phyloP scores from a whole-genome alignment of 208 protist genomes.

The Crithidia expoeki region DNA sequence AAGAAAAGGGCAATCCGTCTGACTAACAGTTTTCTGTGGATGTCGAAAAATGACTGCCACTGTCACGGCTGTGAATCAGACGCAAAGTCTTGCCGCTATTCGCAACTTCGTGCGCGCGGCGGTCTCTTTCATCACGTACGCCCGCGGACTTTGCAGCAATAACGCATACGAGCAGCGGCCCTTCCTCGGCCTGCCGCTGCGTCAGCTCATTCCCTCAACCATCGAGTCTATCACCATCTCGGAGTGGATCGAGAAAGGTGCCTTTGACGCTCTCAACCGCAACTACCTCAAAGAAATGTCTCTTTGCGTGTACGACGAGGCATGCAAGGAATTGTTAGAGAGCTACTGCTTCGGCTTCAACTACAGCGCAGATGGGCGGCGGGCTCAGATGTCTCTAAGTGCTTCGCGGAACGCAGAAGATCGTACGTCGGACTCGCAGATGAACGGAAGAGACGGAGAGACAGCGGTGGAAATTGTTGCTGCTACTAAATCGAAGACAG shows the following conservation, averaged over 20 bases:
- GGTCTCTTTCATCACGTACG: constrained; percentile 79
- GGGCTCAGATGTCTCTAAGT: constrained; percentile 51
- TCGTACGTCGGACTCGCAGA: background rate
- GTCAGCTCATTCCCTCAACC: constrained; percentile 63
- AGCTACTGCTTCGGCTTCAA: constrained; percentile 80
- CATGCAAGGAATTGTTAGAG: constrained; percentile 65
- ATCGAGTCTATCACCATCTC: constrained; percentile 63
- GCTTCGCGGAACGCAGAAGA: constrained; percentile 36
- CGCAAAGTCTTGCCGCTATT: constrained; percentile 81
- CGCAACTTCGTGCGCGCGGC: constrained; percentile 80
- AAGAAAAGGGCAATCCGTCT: too few relatives aligned
- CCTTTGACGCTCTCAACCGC: constrained; percentile 83
- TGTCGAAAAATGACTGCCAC: constrained; percentile 46
- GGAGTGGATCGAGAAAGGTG: constrained; percentile 77
- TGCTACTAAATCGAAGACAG: background rate
- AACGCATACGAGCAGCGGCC: constrained; percentile 61
- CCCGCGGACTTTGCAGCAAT: constrained; percentile 74
- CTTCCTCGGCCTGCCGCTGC: constrained; percentile 67
- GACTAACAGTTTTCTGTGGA: too few relatives aligned
- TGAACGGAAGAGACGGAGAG: background rate
- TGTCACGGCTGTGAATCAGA: constrained; percentile 57
- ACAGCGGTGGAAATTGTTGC: background rate
- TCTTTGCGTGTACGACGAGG: constrained; percentile 72
- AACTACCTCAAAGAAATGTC: constrained; percentile 81
- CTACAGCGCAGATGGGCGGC: constrained; percentile 56